Conservation (phyloP, 306 rosid species). For the Dalbergia cultrata region DNA sequence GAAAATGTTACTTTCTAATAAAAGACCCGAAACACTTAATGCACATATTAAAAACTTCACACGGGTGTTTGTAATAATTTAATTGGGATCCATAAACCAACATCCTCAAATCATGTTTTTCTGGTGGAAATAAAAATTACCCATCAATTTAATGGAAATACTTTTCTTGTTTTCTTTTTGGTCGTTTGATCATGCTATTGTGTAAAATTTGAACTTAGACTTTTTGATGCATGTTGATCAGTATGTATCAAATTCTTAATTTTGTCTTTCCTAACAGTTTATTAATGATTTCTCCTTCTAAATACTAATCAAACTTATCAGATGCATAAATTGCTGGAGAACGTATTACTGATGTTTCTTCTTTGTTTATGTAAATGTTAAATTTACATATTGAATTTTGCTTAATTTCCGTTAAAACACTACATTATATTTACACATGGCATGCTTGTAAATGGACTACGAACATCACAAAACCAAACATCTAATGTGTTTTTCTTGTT, state of each 20-base stretch:
- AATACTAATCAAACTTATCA: constrained; percentile 15
- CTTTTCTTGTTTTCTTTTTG: constrained; percentile 14
- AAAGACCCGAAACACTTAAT: no score
- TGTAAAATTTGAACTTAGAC: constrained; percentile 18
- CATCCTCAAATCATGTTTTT: not conserved
- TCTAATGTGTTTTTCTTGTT: constrained; percentile 40
- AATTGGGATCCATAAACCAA: no score
- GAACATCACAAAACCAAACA: not conserved
- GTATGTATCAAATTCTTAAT: not conserved
- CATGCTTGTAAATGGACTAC: not conserved
- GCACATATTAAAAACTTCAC: no score
- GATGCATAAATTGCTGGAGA: not conserved
- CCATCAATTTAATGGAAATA: not conserved
- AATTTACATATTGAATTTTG: constrained; percentile 1
- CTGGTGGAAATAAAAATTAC: not conserved
- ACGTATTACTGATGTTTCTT: not conserved
- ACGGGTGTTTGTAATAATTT: no score
- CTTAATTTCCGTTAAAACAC: not conserved
- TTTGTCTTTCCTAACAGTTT: not conserved
- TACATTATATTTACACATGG: constrained; percentile 1
- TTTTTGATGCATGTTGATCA: constrained; percentile 15
- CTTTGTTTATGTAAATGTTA: not conserved
- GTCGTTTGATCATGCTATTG: not conserved
- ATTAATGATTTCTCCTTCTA: not conserved
- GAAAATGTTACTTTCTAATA: no score